Percentiles rank a stretch among this genome's conserved stretches.
phyloP scores from a whole-genome alignment of 1,139 yeast species.

The Debaryomyces coudertii region DNA sequence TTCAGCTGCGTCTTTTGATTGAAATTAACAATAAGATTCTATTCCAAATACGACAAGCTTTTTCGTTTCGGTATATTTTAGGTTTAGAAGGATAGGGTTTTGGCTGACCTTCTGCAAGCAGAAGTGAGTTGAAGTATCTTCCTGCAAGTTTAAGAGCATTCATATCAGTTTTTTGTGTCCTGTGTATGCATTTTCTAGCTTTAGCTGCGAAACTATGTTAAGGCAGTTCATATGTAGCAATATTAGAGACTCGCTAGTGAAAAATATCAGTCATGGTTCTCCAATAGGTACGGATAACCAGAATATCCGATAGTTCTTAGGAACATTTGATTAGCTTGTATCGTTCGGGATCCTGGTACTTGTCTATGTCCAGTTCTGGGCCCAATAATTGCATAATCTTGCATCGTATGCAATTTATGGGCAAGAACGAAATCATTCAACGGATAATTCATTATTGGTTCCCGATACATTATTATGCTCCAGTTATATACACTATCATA shows the following conservation, averaged over 20 bases:
- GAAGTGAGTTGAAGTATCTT: conserved; percentile 3
- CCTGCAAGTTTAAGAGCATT: neutral
- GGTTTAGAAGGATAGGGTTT: neutral
- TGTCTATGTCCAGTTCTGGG: conserved; percentile 2
- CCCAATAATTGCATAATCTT: conserved; percentile 3
- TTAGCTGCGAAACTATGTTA: conserved; percentile 3
- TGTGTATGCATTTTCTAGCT: neutral
- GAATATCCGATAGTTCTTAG: neutral
- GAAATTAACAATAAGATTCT: neutral
- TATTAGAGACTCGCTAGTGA: neutral
- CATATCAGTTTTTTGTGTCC: neutral
- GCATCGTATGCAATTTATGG: neutral
- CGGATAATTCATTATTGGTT: neutral
- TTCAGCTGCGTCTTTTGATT: neutral
- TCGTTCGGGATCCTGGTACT: neutral
- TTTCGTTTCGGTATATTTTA: neutral
- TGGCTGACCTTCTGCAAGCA: neutral
- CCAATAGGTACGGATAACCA: neutral
- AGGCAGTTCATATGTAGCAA: neutral
- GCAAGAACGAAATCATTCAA: neutral
- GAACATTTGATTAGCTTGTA: neutral
- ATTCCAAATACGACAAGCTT: neutral
- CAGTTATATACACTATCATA: neutral
- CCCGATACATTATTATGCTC: neutral
- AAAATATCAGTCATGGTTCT: neutral